Evolutionary conservation across 2,329 filamentous ascomycete species (phyloP), one percentile per base, ranked within the genome.

Genomic region (Harringtonia aguacate): DNA sequence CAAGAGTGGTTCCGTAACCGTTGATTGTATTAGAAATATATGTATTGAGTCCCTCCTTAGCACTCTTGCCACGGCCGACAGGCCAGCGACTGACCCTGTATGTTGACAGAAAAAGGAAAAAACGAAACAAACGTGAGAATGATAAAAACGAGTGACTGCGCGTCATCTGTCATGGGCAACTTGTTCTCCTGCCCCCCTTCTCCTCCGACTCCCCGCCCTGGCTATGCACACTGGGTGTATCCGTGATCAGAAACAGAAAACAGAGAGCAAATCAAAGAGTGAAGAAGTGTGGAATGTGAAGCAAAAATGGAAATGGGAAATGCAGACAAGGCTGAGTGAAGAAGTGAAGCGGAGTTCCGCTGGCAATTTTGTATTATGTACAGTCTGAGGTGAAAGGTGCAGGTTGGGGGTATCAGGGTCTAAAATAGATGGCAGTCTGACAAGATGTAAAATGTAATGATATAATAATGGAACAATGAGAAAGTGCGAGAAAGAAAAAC

Each of bases 171-270:
- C 12, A 17, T 6, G 10, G 24, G 24, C 24, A 17, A 22, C 17
- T 28, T 36, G 22, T 39, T 33, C 29, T 21, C 34, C n/a, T n/a
- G n/a, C 24, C 27, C 35, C 24, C 22, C 21, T 27, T 29, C 28
- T 42, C 35, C 15, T 30, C 39, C n/a, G n/a, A n/a, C 21, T 46
- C 44, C 35, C n/a, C 30, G 35, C 44, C 35, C 30, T 46, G 39
- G 44, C 44, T 46, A 46, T 46, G 39, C 44, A 46, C 35, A 36
- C 44, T 38, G 21, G 31, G 33, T 36, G 24, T 39, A 29, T 36
- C 42, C 44, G 35, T 46, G 35, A 27, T 10, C 24, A 6, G 24
- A 31, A 31, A 44, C 29, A 28, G 12, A 20, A 29, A 21, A 12
- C 8, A 27, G 24, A 34, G 28, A 14, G 39, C 6, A 15, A 28